These are phyloP conservation scores for Candida chauliodis DNA, from an alignment of 805 yeast genomes.

Conservation along the genomic window DNA sequence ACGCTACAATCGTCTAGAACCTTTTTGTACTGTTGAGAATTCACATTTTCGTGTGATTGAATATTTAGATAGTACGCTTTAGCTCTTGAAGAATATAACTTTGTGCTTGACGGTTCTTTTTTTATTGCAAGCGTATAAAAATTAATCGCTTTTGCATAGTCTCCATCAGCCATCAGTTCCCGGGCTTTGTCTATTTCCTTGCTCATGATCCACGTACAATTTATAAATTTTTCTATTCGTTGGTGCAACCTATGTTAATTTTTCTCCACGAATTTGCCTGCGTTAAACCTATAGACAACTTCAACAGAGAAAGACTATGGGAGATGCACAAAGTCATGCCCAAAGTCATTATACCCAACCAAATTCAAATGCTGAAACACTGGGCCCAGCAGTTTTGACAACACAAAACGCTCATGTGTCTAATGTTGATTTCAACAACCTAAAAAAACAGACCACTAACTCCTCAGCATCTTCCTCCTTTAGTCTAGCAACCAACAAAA, in stretches of 20 bases:
- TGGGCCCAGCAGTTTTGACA: background rate
- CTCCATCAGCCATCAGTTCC: slow-evolving; percentile 10
- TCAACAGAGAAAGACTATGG: too few species aligned
- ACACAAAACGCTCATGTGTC: slow-evolving; percentile 18
- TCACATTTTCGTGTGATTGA: background rate
- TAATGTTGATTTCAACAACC: slow-evolving; percentile 29
- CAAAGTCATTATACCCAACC: background rate
- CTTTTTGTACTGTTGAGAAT: slow-evolving; percentile 13
- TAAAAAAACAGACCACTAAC: slow-evolving; percentile 29
- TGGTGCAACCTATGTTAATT: background rate
- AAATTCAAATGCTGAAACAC: background rate
- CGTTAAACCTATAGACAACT: too few species aligned
- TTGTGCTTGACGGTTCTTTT: slow-evolving; percentile 8
- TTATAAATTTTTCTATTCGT: background rate
- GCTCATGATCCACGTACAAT: background rate
- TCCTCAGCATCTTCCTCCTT: slow-evolving; percentile 21
- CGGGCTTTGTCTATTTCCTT: slow-evolving; percentile 7
- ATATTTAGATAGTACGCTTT: slow-evolving; percentile 11
- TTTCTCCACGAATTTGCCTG: background rate
- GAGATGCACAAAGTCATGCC: too few species aligned
- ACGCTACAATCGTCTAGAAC: slow-evolving; percentile 12
- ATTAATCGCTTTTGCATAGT: slow-evolving; percentile 16
- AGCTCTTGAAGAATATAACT: slow-evolving; percentile 13
- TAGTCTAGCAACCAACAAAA: slow-evolving; percentile 20
- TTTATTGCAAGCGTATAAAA: slow-evolving; percentile 15